Base-by-base conservation (phyloP, 352 stramenopile species). In the Globisporangium orthogonon region DNA sequence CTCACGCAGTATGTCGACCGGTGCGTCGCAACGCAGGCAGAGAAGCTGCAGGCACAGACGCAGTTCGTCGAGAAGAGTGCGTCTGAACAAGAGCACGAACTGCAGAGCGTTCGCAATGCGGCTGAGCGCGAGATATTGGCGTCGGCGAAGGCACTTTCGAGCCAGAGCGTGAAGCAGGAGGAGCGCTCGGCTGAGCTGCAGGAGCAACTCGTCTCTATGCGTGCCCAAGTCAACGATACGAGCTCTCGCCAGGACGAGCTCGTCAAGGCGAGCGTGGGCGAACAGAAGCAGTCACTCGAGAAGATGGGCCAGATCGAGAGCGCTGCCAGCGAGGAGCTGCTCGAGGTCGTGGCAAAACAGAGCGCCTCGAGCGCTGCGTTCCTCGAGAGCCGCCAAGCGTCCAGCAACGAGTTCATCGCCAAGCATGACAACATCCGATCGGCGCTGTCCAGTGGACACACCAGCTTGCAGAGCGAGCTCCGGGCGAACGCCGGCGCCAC, bases 11-110 rank as follows among this genome's bases (percentile, higher is more conserved):
- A 71, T 31, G 66, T 86, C 41, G 73, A 79, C 29, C 72, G 70
- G 39, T 80, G 69, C 52, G 66, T 77, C 23, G 62, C 76, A 41
- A 68, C 45, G 11, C 71, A 82, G 50, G 33, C 55, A 3, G 58
- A 69, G 44, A 77, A 76, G 44, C 67, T 86, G 7, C 33, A 70
- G 18, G 66, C 81, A 41, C 73, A 86, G 44, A 79, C 75, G n/a
- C 33, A 52, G 35, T 52, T 83, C 6, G 65, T 86, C 33, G 62
- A 81, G 58, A 61, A 65, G 49, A 75, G 63, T 31, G 50, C 62
- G 15, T 50, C 54, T 28, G 63, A 67, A 2, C 73, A 83, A 43
- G 62, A 77, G 33, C 64, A 69, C 29, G 63, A 83, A 28, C 54
- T 86, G n/a, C 56, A 51, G 14, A 51, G 62, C 2, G 58, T 83